phyloP scores from a whole-genome alignment of 495 filamentous ascomycete genomes.

The Xylaria scruposa region DNA sequence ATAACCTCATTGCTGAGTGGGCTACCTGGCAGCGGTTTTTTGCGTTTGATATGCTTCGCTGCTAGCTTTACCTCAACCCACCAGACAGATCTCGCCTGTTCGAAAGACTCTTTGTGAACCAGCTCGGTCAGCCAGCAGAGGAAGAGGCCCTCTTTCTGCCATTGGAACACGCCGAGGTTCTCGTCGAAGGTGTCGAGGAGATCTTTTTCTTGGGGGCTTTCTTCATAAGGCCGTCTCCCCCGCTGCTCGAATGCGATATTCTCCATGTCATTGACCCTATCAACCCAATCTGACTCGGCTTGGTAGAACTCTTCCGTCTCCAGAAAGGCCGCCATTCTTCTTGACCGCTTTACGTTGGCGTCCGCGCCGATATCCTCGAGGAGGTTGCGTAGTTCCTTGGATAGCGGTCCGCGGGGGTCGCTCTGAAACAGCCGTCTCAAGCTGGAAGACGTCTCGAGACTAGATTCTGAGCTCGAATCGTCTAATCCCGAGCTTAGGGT shows the following conservation, averaged over 20 bases:
- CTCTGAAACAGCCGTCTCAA: background rate
- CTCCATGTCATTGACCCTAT: background rate
- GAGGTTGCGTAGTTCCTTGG: background rate
- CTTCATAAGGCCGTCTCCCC: background rate
- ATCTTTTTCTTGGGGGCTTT: background rate
- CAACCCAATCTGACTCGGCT: background rate
- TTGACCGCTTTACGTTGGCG: background rate
- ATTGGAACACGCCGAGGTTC: background rate
- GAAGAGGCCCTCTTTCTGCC: conserved; percentile 14
- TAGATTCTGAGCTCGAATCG: background rate
- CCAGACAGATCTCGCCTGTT: background rate
- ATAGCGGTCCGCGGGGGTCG: background rate
- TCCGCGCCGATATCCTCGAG: background rate
- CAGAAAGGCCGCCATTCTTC: too few species aligned
- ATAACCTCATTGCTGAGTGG: background rate
- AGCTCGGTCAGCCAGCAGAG: background rate
- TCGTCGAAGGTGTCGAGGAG: background rate
- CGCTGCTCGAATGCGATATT: background rate
- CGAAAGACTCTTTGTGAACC: background rate
- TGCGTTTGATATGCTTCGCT: background rate
- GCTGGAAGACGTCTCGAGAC: background rate
- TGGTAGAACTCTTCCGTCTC: background rate
- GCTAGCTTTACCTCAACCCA: background rate
- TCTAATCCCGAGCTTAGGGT: background rate
- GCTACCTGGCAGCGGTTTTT: background rate